Evolutionary conservation across 805 yeast genomes (phyloP).

Genomic region (Ogataea saltuana): DNA sequence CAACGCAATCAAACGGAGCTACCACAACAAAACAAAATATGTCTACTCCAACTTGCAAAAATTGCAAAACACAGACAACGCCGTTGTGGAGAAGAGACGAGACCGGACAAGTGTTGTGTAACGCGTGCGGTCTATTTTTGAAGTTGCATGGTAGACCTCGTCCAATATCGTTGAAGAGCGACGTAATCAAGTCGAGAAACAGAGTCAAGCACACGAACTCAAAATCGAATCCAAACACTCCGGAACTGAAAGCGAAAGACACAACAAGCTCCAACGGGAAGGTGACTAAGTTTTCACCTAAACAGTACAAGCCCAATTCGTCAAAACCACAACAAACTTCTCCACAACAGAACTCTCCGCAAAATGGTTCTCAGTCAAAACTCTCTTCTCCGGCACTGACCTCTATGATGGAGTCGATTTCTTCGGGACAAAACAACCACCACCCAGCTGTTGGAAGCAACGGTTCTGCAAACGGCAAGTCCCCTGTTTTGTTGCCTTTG

Average conservation of each 20-base stretch:
- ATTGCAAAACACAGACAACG: conserved; percentile 89
- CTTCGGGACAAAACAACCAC: conserved; percentile 7
- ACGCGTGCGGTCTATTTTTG: conserved; percentile 89
- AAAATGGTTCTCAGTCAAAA: conserved; percentile 9
- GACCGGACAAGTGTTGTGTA: conserved; percentile 84
- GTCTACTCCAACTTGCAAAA: conserved; percentile 74
- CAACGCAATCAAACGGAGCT: conserved; percentile 58
- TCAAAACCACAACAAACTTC: conserved; percentile 17
- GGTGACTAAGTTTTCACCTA: conserved; percentile 38
- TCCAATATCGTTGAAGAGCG: conserved; percentile 88
- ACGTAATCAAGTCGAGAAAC: conserved; percentile 88
- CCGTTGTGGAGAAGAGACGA: conserved; percentile 96
- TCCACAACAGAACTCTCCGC: conserved; percentile 12
- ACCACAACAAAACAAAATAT: conserved; percentile 66
- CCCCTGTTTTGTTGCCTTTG: conserved; percentile 44
- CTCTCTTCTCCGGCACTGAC: conserved; percentile 22
- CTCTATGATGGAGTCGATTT: conserved; percentile 18
- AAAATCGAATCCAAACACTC: conserved; percentile 53
- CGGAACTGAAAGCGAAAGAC: conserved; percentile 56
- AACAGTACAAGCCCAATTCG: conserved; percentile 39
- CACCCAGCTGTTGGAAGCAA: conserved; percentile 11
- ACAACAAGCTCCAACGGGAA: conserved; percentile 22
- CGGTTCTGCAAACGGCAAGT: conserved; percentile 18
- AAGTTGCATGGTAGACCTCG: conserved; percentile 92
- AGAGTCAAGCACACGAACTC: conserved; percentile 59